Evolutionary conservation across 2,329 filamentous ascomycete species (phyloP).

Genomic region (Colletotrichum sp.): DNA sequence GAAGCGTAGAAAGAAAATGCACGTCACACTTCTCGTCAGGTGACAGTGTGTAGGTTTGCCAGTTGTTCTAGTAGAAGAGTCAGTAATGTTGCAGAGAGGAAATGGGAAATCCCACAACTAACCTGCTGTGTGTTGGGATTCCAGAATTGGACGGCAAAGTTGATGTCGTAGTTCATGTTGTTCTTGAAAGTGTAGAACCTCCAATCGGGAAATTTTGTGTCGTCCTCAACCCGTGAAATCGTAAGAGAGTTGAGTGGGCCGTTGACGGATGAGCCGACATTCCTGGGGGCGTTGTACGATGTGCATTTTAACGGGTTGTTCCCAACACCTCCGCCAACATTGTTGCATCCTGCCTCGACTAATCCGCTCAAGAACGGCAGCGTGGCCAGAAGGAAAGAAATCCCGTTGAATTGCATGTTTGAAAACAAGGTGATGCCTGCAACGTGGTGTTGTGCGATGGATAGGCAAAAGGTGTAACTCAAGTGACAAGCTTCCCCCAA

Average conservation of each 20-base stretch:
- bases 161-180: background rate
- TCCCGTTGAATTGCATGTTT: background rate
- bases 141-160: background rate
- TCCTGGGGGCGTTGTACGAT: background rate
- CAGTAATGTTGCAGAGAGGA: background rate
- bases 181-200: background rate
- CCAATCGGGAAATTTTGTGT: background rate
- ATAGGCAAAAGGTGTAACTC: background rate
- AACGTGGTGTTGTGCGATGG: background rate
- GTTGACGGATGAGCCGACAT: background rate
- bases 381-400: background rate
- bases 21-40: background rate
- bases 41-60: background rate
- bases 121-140: background rate
- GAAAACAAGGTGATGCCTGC: background rate
- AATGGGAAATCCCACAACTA: background rate
- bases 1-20: background rate
- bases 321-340: background rate
- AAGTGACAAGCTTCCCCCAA: background rate
- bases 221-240: background rate
- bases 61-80: background rate
- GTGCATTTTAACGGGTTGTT: background rate
- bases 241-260: background rate
- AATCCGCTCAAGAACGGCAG: background rate
- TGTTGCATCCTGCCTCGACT: background rate